Conservation (phyloP, 305 asterid genomes). For the Coffea humblotiana region DNA sequence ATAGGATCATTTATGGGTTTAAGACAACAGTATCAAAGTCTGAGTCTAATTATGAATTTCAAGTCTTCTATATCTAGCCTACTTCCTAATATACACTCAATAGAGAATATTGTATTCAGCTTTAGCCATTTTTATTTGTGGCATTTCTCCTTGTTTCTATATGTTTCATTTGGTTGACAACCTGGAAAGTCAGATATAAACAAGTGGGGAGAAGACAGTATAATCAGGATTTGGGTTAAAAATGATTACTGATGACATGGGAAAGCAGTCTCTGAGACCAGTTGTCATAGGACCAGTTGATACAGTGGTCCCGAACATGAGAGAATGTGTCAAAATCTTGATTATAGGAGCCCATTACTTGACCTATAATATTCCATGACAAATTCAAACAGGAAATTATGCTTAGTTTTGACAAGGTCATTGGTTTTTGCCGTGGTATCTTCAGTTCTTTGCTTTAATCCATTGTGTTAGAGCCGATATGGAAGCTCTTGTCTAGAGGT, state of each 20-base stretch:
- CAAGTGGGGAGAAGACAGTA: no score
- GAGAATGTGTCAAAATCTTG: background rate
- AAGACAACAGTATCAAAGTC: no score
- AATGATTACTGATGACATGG: background rate
- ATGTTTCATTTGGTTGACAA: no score
- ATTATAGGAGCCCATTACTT: background rate
- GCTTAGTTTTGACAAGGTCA: background rate
- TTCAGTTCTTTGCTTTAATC: background rate
- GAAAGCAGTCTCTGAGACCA: background rate
- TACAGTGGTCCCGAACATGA: background rate
- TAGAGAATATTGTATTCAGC: background rate
- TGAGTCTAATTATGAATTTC: no score
- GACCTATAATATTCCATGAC: background rate
- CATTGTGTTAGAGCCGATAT: background rate
- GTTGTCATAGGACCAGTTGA: background rate
- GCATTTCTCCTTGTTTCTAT: no score
- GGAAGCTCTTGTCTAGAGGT: background rate
- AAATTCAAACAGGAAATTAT: background rate
- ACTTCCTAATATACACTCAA: no score
- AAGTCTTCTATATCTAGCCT: no score
- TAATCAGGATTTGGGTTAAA: background rate
- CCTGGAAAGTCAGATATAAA: no score
- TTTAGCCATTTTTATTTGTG: no score
- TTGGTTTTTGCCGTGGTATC: background rate
- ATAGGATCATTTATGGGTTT: no score